Percentiles rank a stretch among this genome's conserved stretches.
Evolutionary conservation across 225 moss, liverwort and hornwort genomes (phyloP).

Genomic region (Pseudisothecium myosuroides): DNA sequence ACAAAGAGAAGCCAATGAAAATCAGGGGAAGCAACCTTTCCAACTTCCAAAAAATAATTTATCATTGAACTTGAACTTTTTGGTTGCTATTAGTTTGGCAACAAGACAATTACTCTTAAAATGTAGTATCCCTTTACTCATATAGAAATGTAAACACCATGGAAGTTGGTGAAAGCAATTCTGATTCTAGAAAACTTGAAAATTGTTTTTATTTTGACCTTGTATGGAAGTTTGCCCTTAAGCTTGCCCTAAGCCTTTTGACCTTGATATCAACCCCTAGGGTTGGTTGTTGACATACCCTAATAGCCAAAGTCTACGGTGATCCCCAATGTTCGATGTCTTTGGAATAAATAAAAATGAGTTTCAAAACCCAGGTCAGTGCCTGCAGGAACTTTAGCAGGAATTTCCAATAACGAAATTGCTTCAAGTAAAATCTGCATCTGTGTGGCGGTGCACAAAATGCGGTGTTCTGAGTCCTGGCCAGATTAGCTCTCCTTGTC

Average conservation of each 20-base stretch:
- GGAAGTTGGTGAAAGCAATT: neutral
- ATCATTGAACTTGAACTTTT: neutral
- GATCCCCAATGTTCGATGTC: neutral
- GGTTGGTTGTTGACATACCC: neutral
- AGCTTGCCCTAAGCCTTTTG: neutral
- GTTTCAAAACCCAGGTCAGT: neutral
- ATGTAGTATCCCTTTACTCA: neutral
- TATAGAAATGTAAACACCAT: neutral
- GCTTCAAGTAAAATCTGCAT: neutral
- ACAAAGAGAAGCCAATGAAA: neutral
- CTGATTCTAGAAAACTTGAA: accelerated
- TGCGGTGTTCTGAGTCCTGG: neutral
- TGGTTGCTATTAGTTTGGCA: neutral
- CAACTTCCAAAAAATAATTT: neutral
- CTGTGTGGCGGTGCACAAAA: neutral
- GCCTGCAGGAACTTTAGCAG: neutral
- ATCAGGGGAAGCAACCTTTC: neutral
- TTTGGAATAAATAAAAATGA: neutral
- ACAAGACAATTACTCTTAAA: neutral
- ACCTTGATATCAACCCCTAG: too few species aligned
- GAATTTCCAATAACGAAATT: neutral
- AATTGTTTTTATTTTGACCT: too few species aligned
- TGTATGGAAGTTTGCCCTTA: neutral
- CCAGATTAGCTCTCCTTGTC: neutral
- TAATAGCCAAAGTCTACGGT: neutral